phyloP scores from a whole-genome alignment of 805 yeast genomes.

The Yarrowia hollandica region DNA sequence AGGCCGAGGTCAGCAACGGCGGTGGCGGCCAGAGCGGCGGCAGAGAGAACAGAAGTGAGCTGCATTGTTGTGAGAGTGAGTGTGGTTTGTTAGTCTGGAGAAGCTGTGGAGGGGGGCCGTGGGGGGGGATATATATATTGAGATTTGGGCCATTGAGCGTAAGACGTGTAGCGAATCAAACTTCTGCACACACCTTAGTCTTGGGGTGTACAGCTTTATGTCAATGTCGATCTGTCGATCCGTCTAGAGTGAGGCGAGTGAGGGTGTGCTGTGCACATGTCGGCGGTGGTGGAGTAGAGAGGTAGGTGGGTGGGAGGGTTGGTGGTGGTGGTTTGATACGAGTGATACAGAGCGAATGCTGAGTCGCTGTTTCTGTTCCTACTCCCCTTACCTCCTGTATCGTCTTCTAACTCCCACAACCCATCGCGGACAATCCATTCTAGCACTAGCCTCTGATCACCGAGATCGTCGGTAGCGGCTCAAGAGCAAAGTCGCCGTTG shows the following conservation, averaged over 20 bases:
- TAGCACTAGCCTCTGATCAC: conserved; percentile 16
- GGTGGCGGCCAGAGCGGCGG: conserved; percentile 19
- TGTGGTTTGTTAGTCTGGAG: conserved; percentile 7
- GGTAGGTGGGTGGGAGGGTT: too few relatives aligned
- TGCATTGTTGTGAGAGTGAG: conserved; percentile 21
- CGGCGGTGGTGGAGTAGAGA: too few relatives aligned
- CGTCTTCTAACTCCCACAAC: too few relatives aligned
- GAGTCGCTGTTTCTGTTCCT: too few relatives aligned
- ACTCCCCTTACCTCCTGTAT: too few relatives aligned
- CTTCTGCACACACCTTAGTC: background rate
- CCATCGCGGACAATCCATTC: background rate
- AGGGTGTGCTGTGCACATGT: too few relatives aligned
- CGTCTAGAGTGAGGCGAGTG: conserved; percentile 9
- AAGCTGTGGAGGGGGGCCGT: background rate
- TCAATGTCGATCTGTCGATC: conserved; percentile 12
- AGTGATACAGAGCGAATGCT: too few relatives aligned
- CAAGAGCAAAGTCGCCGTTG: background rate
- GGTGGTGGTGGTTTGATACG: too few relatives aligned
- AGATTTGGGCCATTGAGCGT: too few relatives aligned
- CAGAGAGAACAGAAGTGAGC: conserved; percentile 19
- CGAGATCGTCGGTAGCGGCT: conserved; percentile 20
- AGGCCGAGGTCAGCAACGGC: conserved; percentile 24
- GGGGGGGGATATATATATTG: background rate
- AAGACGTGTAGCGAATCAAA: background rate
- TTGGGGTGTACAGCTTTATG: background rate